Evolutionary conservation across 805 yeast species (phyloP).

Genomic region (Clavispora phyllophila): DNA sequence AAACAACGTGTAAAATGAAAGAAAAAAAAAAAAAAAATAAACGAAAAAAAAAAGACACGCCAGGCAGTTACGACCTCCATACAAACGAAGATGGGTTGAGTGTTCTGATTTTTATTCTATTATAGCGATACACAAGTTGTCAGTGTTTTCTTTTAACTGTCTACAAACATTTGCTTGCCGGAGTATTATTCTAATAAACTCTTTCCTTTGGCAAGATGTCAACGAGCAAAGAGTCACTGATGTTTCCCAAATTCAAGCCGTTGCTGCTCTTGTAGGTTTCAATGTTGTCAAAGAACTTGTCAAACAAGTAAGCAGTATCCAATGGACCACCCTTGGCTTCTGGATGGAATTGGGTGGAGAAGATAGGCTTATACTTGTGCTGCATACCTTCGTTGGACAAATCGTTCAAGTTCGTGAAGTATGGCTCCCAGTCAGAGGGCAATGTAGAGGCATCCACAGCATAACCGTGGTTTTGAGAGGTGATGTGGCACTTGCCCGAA

Average conservation of each 20-base stretch:
- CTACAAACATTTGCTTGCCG: neutral
- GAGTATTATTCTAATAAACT: conserved; percentile 34
- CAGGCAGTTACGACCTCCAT: neutral
- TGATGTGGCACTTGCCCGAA: conserved; percentile 93
- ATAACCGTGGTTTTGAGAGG: conserved; percentile 98
- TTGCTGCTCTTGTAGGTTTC: conserved; percentile 41
- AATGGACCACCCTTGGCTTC: conserved; percentile 99
- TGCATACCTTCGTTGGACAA: conserved; percentile 97
- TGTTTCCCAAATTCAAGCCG: conserved; percentile 40
- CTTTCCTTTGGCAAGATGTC: conserved; percentile 64
- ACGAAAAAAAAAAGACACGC: neutral
- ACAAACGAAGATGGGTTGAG: neutral
- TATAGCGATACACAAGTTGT: neutral
- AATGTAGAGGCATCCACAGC: conserved; percentile 86
- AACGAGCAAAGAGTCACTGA: conserved; percentile 47
- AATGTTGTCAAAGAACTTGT: conserved; percentile 76
- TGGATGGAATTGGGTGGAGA: conserved; percentile 97
- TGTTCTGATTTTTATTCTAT: neutral
- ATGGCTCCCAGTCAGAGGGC: conserved; percentile 66
- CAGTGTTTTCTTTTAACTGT: neutral
- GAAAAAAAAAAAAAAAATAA: neutral
- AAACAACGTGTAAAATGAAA: too few relatives aligned
- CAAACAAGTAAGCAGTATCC: conserved; percentile 87
- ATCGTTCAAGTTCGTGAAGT: conserved; percentile 90
- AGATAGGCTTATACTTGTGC: conserved; percentile 81